phyloP scores from a whole-genome alignment of 176 grass and related monocot species.

The Alloteropsis semialata region DNA sequence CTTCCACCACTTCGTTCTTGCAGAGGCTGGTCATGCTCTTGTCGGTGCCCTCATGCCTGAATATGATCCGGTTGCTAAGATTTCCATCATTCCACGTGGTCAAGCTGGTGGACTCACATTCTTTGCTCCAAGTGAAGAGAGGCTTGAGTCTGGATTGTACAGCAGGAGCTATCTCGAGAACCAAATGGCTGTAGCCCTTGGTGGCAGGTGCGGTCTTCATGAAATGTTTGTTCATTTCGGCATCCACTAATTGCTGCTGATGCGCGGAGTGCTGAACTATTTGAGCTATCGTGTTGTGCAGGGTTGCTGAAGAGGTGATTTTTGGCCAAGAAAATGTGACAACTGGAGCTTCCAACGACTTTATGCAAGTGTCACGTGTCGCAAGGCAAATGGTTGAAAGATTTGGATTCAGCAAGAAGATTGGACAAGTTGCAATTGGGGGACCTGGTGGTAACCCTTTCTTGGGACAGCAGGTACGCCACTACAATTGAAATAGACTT shows the following conservation, averaged over 20 bases:
- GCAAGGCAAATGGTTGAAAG: slow-evolving; percentile 99
- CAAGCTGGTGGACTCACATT: slow-evolving; percentile 96
- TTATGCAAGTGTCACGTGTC: slow-evolving; percentile 95
- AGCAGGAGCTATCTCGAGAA: slow-evolving; percentile 98
- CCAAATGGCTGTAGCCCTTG: slow-evolving; percentile 99
- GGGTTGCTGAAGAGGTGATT: slow-evolving; percentile 99
- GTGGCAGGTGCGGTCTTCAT: slow-evolving; percentile 59
- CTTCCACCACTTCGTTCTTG: no score
- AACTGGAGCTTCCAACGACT: slow-evolving; percentile 93
- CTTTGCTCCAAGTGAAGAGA: slow-evolving; percentile 94
- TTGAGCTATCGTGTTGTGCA: slow-evolving; percentile 29
- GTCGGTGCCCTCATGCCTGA: slow-evolving; percentile 98
- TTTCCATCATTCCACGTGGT: slow-evolving; percentile 95
- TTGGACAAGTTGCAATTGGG: slow-evolving; percentile 87
- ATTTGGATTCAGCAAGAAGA: slow-evolving; percentile 98
- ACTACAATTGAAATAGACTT: neutral
- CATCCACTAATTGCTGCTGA: neutral
- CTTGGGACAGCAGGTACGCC: slow-evolving; percentile 90
- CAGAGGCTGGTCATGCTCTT: slow-evolving; percentile 96
- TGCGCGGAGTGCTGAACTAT: neutral
- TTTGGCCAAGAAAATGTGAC: slow-evolving; percentile 93
- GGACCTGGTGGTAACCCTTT: slow-evolving; percentile 95
- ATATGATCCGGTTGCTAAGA: slow-evolving; percentile 95
- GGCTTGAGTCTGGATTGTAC: slow-evolving; percentile 90
- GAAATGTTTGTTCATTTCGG: neutral